Conservation (phyloP, 257 asterid species). For the Salvia splendens region DNA sequence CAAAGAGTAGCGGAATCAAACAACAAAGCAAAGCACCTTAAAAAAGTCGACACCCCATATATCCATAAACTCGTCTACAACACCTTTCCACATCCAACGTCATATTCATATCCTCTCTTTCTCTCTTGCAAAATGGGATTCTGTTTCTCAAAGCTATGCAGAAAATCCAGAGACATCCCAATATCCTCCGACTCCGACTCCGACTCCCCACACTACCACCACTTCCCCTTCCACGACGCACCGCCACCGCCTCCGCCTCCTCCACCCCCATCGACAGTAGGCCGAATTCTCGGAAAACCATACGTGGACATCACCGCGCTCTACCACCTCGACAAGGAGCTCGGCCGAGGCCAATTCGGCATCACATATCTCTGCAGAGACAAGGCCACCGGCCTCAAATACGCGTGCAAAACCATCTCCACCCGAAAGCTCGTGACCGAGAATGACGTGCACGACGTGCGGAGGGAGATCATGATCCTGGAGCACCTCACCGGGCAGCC, state of each 20-base stretch:
- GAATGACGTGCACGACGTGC: conserved; percentile 46
- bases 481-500: conserved; percentile 67
- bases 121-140: conserved; percentile 47
- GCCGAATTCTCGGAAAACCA: conserved; percentile 46
- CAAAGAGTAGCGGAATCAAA: conserved; percentile 26
- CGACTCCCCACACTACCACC: conserved; percentile 31
- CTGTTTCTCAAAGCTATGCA: conserved; percentile 53
- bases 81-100: conserved; percentile 24
- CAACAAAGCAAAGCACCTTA: conserved; percentile 71
- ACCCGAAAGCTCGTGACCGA: conserved; percentile 38
- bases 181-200: conserved; percentile 49
- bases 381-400: conserved; percentile 38
- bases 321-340: conserved; percentile 49
- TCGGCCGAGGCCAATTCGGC: conserved; percentile 72
- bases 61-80: conserved; percentile 14
- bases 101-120: conserved; percentile 8
- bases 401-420: conserved; percentile 66
- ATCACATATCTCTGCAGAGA: conserved; percentile 63
- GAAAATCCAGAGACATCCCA: conserved; percentile 49
- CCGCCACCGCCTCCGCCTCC: conserved; percentile 22
- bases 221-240: conserved; percentile 24
- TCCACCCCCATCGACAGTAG: conserved; percentile 29
- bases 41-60: conserved; percentile 34
- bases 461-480: conserved; percentile 55
- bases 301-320: conserved; percentile 45